phyloP scores from a whole-genome alignment of 352 stramenopile species.

The Globisporangium nodosum region DNA sequence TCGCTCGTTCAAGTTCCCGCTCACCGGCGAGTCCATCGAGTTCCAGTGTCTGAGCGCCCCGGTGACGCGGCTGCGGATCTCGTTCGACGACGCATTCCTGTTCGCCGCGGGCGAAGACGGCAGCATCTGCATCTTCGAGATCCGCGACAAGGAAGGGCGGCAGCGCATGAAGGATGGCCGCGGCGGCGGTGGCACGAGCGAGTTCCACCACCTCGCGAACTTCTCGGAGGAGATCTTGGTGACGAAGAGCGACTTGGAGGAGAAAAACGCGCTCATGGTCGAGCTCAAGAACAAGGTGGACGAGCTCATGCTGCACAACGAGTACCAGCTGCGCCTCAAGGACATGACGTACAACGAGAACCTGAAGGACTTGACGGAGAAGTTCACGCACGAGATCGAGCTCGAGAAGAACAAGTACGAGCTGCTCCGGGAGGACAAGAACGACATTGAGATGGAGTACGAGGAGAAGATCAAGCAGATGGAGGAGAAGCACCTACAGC shows the following conservation, averaged over 20 bases:
- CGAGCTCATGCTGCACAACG: constrained; percentile 91
- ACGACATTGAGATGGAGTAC: constrained; percentile 88
- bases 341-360: constrained; percentile 96
- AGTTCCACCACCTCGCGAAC: constrained; percentile 88
- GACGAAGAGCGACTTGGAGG: constrained; percentile 91
- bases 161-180: constrained; percentile 20
- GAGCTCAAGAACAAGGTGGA: constrained; percentile 94
- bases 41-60: constrained; percentile 72
- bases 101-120: constrained; percentile 91
- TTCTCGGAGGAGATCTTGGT: constrained; percentile 93
- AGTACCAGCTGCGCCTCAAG: constrained; percentile 93
- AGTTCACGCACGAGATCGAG: constrained; percentile 91
- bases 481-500: constrained; percentile 88
- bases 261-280: constrained; percentile 89
- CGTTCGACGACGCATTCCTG: constrained; percentile 88
- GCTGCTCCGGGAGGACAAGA: constrained; percentile 89
- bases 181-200: constrained; percentile 16
- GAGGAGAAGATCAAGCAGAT: constrained; percentile 92
- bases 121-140: constrained; percentile 91
- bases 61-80: constrained; percentile 66
- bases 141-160: constrained; percentile 52
- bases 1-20: constrained; percentile 69
- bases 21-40: constrained; percentile 82
- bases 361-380: constrained; percentile 93
- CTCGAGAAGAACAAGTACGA: constrained; percentile 93